These are phyloP conservation scores for Pseudonitzschia multiseries DNA, from an alignment of 108 stramenopile genomes.

Conservation along the genomic window DNA sequence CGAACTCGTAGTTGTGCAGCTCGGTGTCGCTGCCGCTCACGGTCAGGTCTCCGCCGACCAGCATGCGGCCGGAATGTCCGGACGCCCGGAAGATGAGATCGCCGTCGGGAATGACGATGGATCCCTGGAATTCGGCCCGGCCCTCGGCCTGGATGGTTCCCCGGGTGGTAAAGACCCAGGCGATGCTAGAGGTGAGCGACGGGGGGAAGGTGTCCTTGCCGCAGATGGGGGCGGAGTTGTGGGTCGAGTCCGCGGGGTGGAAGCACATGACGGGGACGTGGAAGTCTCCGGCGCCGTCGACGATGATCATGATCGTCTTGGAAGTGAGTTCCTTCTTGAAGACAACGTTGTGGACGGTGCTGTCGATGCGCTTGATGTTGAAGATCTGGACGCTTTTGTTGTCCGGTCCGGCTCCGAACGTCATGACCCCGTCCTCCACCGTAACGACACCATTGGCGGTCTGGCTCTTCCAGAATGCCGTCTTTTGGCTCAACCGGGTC, in stretches of 20 bases:
- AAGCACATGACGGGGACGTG: background rate
- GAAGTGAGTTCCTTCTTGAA: background rate
- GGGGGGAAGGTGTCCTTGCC: slow-evolving; percentile 9
- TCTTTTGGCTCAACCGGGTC: background rate
- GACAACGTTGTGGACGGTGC: background rate
- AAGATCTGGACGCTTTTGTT: slow-evolving; percentile 14
- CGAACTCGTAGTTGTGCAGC: slow-evolving; percentile 22
- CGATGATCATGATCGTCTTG: slow-evolving; percentile 19
- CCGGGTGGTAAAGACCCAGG: slow-evolving; percentile 8
- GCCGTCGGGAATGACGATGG: slow-evolving; percentile 9
- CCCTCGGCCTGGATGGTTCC: background rate
- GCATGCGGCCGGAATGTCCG: slow-evolving; percentile 16
- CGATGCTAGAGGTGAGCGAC: background rate
- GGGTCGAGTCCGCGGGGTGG: background rate
- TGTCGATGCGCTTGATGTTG: background rate
- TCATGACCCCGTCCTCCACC: background rate
- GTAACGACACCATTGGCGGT: background rate
- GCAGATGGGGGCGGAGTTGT: background rate
- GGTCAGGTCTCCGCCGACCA: slow-evolving; percentile 5
- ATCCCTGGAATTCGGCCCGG: background rate
- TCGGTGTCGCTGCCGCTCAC: background rate
- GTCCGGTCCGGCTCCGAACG: background rate
- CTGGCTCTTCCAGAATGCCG: slow-evolving; percentile 5
- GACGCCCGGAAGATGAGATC: background rate
- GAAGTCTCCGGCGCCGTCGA: slow-evolving; percentile 6